Conservation (phyloP, 2,329 filamentous ascomycete genomes). For the Plectosphaerella cucumerina region DNA sequence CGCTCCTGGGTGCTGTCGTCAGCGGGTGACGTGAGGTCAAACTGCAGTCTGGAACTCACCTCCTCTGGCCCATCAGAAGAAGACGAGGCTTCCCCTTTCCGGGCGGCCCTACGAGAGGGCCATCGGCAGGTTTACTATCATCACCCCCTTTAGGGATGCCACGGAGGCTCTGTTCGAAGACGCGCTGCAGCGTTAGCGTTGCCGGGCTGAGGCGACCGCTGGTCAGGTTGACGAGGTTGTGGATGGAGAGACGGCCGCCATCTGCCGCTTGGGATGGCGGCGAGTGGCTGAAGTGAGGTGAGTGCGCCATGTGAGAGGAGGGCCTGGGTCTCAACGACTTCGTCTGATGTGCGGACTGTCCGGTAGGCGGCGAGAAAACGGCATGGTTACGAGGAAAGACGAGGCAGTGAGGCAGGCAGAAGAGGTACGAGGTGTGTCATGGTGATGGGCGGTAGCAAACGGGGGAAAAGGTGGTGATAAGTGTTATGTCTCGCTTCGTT, state of each 20-base stretch:
- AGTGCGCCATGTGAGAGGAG: constrained; percentile 1
- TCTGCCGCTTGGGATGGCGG: constrained; percentile 12
- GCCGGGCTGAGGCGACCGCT: constrained; percentile 47
- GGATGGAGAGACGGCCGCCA: constrained; percentile 7
- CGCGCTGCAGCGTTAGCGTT: constrained; percentile 59
- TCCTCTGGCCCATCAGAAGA: constrained; percentile 90
- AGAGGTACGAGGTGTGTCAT: no score
- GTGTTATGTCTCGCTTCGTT: no score
- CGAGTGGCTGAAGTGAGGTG: constrained; percentile 3
- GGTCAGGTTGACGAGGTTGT: constrained; percentile 24
- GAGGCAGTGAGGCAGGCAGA: not conserved
- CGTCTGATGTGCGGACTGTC: constrained; percentile 6
- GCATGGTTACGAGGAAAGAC: constrained; percentile 1
- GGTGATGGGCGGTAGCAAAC: not conserved
- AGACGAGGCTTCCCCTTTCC: constrained; percentile 74
- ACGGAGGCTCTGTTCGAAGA: constrained; percentile 57
- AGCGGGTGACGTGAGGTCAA: not conserved
- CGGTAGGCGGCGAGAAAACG: not conserved
- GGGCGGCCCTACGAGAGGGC: constrained; percentile 36
- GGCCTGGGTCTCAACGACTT: constrained; percentile 7
- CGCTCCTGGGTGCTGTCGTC: constrained; percentile 60
- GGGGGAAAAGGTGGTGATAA: no score
- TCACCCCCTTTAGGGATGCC: constrained; percentile 45
- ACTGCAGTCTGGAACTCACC: constrained; percentile 49
- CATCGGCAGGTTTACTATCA: constrained; percentile 38